A percentile compares a stretch with the other conserved stretches of the same genome.
These are phyloP conservation scores for Termitomyces sp. DNA, from an alignment of 768 basidiomycete species.

Conservation along the genomic window DNA sequence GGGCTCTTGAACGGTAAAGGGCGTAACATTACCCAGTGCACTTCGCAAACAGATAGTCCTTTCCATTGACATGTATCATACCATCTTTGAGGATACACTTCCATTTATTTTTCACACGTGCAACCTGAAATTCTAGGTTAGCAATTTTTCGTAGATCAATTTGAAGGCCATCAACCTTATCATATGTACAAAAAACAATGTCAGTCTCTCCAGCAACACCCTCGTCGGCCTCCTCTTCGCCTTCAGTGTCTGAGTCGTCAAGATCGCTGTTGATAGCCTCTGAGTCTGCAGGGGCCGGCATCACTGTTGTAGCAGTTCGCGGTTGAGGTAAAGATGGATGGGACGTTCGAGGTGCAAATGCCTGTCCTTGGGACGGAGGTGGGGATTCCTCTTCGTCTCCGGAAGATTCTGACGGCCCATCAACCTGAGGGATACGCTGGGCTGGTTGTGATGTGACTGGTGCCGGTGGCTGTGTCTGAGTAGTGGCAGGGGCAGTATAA, in stretches of 20 bases:
- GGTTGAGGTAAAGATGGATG: conserved; percentile 78
- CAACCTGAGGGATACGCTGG: conserved; percentile 67
- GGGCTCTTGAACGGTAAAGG: neutral
- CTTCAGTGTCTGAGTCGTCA: conserved; percentile 90
- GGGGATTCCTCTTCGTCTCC: conserved; percentile 57
- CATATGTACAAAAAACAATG: conserved; percentile 97
- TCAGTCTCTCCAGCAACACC: conserved; percentile 73
- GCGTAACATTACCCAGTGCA: conserved; percentile 73
- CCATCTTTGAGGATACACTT: conserved; percentile 97
- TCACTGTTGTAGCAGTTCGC: conserved; percentile 26
- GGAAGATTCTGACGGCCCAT: conserved; percentile 75
- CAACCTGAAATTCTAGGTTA: conserved; percentile 55
- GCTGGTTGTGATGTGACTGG: conserved; percentile 7
- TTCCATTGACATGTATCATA: conserved; percentile 95
- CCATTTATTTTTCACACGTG: conserved; percentile 99
- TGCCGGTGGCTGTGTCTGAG: conserved; percentile 7
- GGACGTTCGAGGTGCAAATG: conserved; percentile 63
- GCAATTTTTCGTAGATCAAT: neutral
- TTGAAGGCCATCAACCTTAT: conserved; percentile 61
- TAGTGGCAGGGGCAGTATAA: conserved; percentile 18
- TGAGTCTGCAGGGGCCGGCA: conserved; percentile 40
- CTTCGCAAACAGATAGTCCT: conserved; percentile 95
- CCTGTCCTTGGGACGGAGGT: conserved; percentile 53
- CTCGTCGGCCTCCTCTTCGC: conserved; percentile 79
- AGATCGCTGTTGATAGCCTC: conserved; percentile 97